A percentile compares a stretch with the other conserved stretches of the same genome.
These are phyloP conservation scores for Kodamaea neixiangensis DNA, from an alignment of 805 yeast genomes.

Conservation along the genomic window DNA sequence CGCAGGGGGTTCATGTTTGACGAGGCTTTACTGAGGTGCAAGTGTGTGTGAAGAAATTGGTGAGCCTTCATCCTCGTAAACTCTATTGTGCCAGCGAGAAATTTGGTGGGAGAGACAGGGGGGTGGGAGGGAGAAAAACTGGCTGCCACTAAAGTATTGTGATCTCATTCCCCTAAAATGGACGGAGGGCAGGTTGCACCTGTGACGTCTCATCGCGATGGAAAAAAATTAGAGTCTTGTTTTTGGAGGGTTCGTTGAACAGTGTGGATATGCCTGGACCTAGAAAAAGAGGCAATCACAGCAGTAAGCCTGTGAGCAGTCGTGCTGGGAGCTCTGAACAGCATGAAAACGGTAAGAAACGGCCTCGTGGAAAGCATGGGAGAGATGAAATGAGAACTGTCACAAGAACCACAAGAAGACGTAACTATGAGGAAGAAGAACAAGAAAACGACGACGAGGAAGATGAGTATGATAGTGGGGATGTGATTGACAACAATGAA, in stretches of 20 bases:
- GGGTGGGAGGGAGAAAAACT: neutral
- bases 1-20: no score
- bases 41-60: no score
- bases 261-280: neutral
- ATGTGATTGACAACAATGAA: constrained; percentile 14
- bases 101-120: neutral
- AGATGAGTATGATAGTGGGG: constrained; percentile 13
- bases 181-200: neutral
- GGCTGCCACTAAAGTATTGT: neutral
- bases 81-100: neutral
- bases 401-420: constrained; percentile 54
- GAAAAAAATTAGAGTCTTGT: neutral
- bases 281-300: neutral
- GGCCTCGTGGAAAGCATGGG: constrained; percentile 45
- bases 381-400: constrained; percentile 62
- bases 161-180: neutral
- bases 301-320: neutral
- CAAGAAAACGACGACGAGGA: constrained; percentile 18
- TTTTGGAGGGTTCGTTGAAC: neutral
- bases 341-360: neutral
- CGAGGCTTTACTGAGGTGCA: no score
- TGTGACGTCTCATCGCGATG: neutral
- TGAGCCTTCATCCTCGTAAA: no score
- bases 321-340: neutral
- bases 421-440: constrained; percentile 14